A percentile compares a stretch with the other conserved stretches of the same genome.
These are phyloP conservation scores for Sclerotinia minor DNA, from an alignment of 2,329 filamentous ascomycete species.

Conservation along the genomic window DNA sequence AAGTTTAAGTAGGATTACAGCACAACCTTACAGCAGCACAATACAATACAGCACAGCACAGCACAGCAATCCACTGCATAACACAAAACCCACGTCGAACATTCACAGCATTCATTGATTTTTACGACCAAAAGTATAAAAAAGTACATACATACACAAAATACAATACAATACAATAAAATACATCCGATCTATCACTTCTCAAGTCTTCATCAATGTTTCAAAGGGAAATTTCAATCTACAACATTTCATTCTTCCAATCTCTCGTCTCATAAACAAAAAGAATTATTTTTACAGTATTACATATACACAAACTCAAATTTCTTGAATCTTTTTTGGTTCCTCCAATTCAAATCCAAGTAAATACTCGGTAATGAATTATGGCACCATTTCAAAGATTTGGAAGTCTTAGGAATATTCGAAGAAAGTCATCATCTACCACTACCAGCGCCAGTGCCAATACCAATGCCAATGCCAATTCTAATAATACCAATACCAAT, in stretches of 20 bases:
- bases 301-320: background rate
- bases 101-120: background rate
- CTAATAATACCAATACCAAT: too few species aligned
- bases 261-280: background rate
- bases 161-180: too few species aligned
- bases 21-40: background rate
- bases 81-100: background rate
- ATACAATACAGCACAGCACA: background rate
- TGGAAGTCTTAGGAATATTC: conserved; percentile 19
- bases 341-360: too few species aligned
- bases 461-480: too few species aligned
- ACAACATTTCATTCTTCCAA: background rate
- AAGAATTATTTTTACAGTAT: too few species aligned
- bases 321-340: too few species aligned
- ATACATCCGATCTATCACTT: background rate
- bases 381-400: conserved; percentile 18
- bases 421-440: background rate
- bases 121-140: background rate
- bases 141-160: too few species aligned
- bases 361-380: conserved; percentile 8
- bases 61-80: background rate
- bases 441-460: too few species aligned
- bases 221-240: background rate
- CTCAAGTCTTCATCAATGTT: background rate
- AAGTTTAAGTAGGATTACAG: background rate